phyloP scores from a whole-genome alignment of 371 early-diverging fungal species.

The Nosema muscidifuracis region DNA sequence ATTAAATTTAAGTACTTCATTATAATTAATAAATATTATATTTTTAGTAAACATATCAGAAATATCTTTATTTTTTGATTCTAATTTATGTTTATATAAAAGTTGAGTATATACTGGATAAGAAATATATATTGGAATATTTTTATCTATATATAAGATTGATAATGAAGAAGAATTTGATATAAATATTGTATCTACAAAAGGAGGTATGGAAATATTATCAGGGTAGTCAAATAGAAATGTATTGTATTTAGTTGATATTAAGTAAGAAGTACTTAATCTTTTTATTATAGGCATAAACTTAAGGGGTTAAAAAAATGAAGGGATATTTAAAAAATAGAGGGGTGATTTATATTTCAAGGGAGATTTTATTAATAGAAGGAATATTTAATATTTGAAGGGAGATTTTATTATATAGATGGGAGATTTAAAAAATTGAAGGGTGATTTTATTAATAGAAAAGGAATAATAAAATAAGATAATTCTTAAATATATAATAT shows the following conservation, averaged over 20 bases:
- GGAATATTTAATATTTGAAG: too few species aligned
- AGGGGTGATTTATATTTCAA: too few species aligned
- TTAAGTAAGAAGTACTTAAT: background rate
- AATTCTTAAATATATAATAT: too few species aligned
- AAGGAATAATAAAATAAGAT: too few species aligned
- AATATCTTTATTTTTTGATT: background rate
- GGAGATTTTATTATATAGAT: too few species aligned
- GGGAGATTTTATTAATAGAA: too few species aligned
- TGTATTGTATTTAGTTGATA: background rate
- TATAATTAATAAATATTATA: background rate
- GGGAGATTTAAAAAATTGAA: too few species aligned
- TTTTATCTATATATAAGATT: constrained; percentile 48
- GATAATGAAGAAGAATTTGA: constrained; percentile 44
- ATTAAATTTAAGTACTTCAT: background rate
- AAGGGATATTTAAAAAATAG: too few species aligned
- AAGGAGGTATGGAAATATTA: background rate
- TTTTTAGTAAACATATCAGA: background rate
- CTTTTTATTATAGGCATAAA: background rate
- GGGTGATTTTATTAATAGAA: too few species aligned
- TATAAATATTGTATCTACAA: constrained; percentile 47
- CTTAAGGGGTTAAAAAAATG: too few species aligned
- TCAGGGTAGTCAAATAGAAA: background rate
- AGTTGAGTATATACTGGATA: constrained; percentile 54
- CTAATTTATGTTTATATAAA: constrained; percentile 7
- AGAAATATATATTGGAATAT: constrained; percentile 54